Evolutionary conservation across 805 yeast genomes (phyloP).

Genomic region (Trichomonascus vanleenenianus): DNA sequence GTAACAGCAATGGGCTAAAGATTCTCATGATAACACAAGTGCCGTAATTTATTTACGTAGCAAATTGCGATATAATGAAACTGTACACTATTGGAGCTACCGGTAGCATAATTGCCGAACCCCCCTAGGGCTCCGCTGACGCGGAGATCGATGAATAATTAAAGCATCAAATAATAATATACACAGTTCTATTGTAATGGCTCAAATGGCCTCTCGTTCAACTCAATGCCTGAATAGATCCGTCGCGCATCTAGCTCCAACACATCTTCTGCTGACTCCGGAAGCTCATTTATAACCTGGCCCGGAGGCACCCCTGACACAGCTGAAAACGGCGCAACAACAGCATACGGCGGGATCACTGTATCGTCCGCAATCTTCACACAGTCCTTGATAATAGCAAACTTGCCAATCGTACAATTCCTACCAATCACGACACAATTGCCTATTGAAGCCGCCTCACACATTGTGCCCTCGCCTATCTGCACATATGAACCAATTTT

Average conservation of each 20-base stretch:
- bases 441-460: conserved; percentile 34
- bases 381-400: conserved; percentile 32
- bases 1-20: too few species aligned
- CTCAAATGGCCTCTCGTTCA: background rate
- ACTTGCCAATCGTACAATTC: conserved; percentile 28
- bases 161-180: background rate
- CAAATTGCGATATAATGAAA: too few species aligned
- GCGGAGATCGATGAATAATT: too few species aligned
- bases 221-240: conserved; percentile 22
- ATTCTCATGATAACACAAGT: too few species aligned
- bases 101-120: too few species aligned
- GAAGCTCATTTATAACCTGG: conserved; percentile 19
- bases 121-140: too few species aligned
- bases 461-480: conserved; percentile 25
- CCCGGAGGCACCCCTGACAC: conserved; percentile 24
- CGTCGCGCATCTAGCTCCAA: conserved; percentile 26
- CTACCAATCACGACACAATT: conserved; percentile 30
- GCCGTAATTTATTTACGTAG: too few species aligned
- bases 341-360: conserved; percentile 28
- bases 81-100: too few species aligned
- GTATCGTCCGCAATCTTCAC: conserved; percentile 27
- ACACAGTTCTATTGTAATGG: background rate
- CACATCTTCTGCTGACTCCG: conserved; percentile 26
- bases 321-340: conserved; percentile 28
- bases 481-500: conserved; percentile 32